Percentiles rank a stretch among this genome's conserved stretches.
Conservation (phyloP, 345 rosid genomes). For the Microthlaspi erraticum region DNA sequence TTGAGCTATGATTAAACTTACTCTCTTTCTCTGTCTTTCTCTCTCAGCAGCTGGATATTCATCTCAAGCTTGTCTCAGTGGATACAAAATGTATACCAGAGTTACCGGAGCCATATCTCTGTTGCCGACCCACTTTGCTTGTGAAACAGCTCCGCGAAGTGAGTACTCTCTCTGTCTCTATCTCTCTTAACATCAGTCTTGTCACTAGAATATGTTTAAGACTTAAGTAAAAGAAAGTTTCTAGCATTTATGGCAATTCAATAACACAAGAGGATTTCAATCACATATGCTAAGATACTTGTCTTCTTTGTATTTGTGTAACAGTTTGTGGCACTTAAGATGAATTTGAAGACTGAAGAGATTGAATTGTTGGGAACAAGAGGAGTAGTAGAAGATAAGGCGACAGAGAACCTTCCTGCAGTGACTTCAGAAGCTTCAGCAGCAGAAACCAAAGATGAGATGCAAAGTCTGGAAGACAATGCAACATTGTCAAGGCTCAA, state of each 20-base stretch:
- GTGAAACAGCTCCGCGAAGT: slow-evolving; percentile 84
- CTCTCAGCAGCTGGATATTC: slow-evolving; percentile 64
- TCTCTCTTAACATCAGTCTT: slow-evolving; percentile 28
- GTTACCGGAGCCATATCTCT: slow-evolving; percentile 78
- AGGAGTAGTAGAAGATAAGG: slow-evolving; percentile 42
- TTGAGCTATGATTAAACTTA: neutral
- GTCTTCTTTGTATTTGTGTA: slow-evolving; percentile 31
- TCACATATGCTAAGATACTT: slow-evolving; percentile 17
- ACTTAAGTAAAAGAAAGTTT: slow-evolving; percentile 9
- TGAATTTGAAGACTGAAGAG: slow-evolving; percentile 67
- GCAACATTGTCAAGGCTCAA: slow-evolving; percentile 46
- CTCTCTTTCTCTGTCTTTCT: slow-evolving; percentile 25
- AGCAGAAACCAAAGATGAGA: slow-evolving; percentile 47
- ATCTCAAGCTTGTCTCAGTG: slow-evolving; percentile 76
- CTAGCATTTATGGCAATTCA: neutral
- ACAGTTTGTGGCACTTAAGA: slow-evolving; percentile 78
- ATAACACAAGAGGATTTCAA: slow-evolving; percentile 2
- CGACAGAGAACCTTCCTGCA: slow-evolving; percentile 27
- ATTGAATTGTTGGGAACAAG: slow-evolving; percentile 65
- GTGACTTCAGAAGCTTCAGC: slow-evolving; percentile 29
- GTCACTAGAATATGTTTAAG: slow-evolving; percentile 2
- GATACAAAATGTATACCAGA: slow-evolving; percentile 60
- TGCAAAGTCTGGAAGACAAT: slow-evolving; percentile 61
- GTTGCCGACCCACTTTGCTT: slow-evolving; percentile 72
- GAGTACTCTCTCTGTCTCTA: slow-evolving; percentile 46